Base-by-base conservation (phyloP, 192 early-diverging fungal species). In the Kickxella alabastrina region DNA sequence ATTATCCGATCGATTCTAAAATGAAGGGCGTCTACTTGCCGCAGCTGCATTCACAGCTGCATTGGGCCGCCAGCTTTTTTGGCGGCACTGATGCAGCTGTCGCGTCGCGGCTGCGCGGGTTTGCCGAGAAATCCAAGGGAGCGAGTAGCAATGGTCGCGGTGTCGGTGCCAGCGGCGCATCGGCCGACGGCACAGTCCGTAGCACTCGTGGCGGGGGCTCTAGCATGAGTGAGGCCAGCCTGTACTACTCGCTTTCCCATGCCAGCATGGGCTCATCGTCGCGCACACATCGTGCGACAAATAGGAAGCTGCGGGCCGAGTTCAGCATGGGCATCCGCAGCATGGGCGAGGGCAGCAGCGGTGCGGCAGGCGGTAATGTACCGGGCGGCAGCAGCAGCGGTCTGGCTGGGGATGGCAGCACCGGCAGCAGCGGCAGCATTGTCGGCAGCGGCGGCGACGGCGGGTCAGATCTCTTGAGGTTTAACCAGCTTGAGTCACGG, bases 401-500 rank as follows among this genome's bases (percentile, higher is more conserved):
- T 14, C 54, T 50, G 2, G 18, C 34, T 10, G 50, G 60, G 17
- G 7, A 4, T 50, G 29, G 45, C n/a, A 34, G 32, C 18, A 44
- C 44, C 23, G 25, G 35, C 6, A 21, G 12, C 7, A 21, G 10
- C 25, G 32, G 21, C 43, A 43, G 27, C 2, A 43, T 27, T 8
- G 40, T 4, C 10, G 35, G 21, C 8, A 51, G 45, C 39, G 25
- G 23, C 10, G 37, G 22, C 24, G 43, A 24, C n/a, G 23, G 46
- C 35, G 76, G 71, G n/a, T 80, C 80, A 0, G 93, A 97, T 66
- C 77, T 88, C 3, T 68, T 92, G 49, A 87, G 89, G 52, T 96
- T 95, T 66, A 92, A 92, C 52, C 92, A 93, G 73, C 85, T 99
- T 43, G 93, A 94, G 57, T 82, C 81, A 15, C 87, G 94, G 5